Base-by-base conservation (phyloP, 164 flowering plant species). In the Piper betle region DNA sequence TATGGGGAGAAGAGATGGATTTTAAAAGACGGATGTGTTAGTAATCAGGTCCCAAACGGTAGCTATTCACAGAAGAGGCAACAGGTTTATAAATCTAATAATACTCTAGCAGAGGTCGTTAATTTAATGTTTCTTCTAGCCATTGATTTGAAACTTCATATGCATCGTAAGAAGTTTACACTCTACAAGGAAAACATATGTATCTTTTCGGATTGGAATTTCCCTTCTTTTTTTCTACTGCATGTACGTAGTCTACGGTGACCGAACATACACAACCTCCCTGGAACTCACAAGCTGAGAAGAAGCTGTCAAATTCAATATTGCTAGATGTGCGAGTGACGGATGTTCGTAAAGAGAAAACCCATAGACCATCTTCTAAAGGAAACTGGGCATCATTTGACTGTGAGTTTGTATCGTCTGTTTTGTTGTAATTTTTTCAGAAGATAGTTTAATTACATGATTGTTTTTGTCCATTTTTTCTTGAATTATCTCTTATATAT, bases 1-100 rank as follows among this genome's bases (percentile, higher is more conserved):
- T 84, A 84, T 59, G 81, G 61, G 37, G 82, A 76, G 42, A 84
- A 77, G 69, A 77, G 74, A 72, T 84, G 89, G 66, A 8, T 55
- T 19, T 33, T 59, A 55, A 55, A 61, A 52, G 66, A 63, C 48
- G 72, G n/a, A n/a, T n/a, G n/a, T n/a, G n/a, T n/a, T 70, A 37
- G 43, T 10, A 64, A 63, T 59, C 64, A 50, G 3, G 62, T 33
- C 55, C 61, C 64, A 15, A 63, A 53, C 38, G 62, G 52, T 67
- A 60, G 62, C n/a, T n/a, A n/a, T n/a, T n/a, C n/a, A 40, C 46
- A 55, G 11, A 46, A 37, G 38, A 46, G 17, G 61, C 39, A 59
- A 15, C 13, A 38, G n/a, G 46, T 55, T 40, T 60, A 54, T 53
- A 56, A 58, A 20, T 40, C 63, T 71, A 53, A 62, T 18, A 42